Evolutionary conservation across 2,329 filamentous ascomycete species (phyloP).

Genomic region (Cyanodermella asteris): DNA sequence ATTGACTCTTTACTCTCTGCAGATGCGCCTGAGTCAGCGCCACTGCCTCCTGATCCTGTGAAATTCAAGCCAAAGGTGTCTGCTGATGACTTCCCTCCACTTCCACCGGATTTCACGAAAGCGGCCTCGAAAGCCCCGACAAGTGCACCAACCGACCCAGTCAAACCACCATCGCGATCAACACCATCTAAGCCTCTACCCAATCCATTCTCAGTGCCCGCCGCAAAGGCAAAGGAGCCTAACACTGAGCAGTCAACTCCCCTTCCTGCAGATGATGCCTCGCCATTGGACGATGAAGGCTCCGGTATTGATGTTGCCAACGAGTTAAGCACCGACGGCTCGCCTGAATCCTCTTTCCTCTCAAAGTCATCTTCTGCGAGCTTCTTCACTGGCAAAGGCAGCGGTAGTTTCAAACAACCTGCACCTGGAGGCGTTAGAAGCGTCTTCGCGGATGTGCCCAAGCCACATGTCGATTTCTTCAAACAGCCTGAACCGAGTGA

Average conservation of each 20-base stretch:
- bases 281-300: slow-evolving; percentile 22
- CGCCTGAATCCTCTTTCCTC: slow-evolving; percentile 22
- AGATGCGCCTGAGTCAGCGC: no score
- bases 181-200: no score
- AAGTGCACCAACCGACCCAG: no score
- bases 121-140: no score
- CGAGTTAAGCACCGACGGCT: slow-evolving; percentile 15
- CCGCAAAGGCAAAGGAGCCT: no score
- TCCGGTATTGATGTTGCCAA: slow-evolving; percentile 24
- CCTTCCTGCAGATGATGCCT: no score
- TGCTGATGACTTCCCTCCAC: slow-evolving; percentile 14
- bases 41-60: no score
- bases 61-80: slow-evolving; percentile 16
- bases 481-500: slow-evolving; percentile 16
- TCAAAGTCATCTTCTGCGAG: slow-evolving; percentile 18
- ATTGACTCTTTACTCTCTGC: slow-evolving; percentile 18
- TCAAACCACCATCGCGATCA: no score
- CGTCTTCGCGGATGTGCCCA: slow-evolving; percentile 22
- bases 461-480: no score
- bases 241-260: no score
- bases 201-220: no score
- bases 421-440: slow-evolving; percentile 12
- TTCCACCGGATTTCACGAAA: slow-evolving; percentile 13
- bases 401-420: slow-evolving; percentile 10
- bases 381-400: slow-evolving; percentile 17